phyloP scores from a whole-genome alignment of 2,329 filamentous ascomycete genomes.

The Rosellinia necatrix region DNA sequence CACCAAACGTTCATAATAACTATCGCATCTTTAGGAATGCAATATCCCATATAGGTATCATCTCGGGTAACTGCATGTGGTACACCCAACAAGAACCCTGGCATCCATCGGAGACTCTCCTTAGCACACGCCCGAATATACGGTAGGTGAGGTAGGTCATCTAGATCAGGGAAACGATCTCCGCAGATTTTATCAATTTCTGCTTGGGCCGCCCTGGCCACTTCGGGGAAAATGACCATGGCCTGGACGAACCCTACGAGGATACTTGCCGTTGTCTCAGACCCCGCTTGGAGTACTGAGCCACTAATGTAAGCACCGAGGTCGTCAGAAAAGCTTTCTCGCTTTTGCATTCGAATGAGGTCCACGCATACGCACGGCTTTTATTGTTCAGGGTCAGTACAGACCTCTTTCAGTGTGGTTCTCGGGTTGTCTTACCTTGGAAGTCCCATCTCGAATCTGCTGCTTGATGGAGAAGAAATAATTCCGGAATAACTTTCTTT shows the following conservation, averaged over 20 bases:
- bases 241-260: background rate
- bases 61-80: constrained; percentile 45
- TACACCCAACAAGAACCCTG: constrained; percentile 41
- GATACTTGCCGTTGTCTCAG: background rate
- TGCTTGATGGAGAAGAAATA: background rate
- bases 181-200: constrained; percentile 34
- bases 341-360: background rate
- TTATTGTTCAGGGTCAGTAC: background rate
- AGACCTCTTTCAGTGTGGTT: background rate
- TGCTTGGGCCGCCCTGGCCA: constrained; percentile 19
- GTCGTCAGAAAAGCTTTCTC: background rate
- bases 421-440: background rate
- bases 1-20: constrained; percentile 49
- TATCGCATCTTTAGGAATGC: constrained; percentile 47
- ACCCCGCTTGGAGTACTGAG: background rate
- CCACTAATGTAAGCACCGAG: background rate
- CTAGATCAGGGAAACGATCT: background rate
- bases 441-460: background rate
- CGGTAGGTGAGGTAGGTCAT: background rate
- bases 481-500: background rate
- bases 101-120: constrained; percentile 52
- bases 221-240: constrained; percentile 1
- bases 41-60: constrained; percentile 44
- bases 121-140: constrained; percentile 36
- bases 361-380: background rate